Conservation (phyloP, 1,284 basidiomycete genomes). For the Tilletiaria anomala region DNA sequence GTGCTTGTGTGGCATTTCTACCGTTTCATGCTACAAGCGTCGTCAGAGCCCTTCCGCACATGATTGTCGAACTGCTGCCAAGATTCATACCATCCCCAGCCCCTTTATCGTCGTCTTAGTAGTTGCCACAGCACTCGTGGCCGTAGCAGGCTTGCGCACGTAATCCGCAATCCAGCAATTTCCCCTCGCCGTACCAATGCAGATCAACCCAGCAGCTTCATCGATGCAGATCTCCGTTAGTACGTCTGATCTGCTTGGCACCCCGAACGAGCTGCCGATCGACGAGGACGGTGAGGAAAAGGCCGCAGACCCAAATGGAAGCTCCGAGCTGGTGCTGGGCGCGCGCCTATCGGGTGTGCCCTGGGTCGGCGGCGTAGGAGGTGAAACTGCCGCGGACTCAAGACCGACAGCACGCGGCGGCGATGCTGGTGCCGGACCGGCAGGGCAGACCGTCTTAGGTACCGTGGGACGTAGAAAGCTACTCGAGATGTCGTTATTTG, state of each 20-base stretch:
- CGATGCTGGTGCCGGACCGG: not conserved
- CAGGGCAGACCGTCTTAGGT: not conserved
- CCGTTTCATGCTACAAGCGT: too few species aligned
- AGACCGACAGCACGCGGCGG: not conserved
- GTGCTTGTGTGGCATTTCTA: too few species aligned
- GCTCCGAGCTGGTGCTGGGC: not conserved
- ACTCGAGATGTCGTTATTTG: not conserved
- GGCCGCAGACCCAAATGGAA: not conserved
- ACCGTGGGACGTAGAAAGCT: not conserved
- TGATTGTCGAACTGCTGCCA: too few species aligned
- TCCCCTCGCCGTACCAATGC: not conserved
- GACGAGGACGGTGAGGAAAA: not conserved
- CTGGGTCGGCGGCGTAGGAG: not conserved
- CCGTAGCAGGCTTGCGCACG: too few species aligned
- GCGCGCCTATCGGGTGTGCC: not conserved
- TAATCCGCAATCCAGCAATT: not conserved
- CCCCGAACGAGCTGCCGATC: not conserved
- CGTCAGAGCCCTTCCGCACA: too few species aligned
- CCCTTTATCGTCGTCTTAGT: too few species aligned
- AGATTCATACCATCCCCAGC: too few species aligned
- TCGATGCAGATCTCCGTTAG: not conserved
- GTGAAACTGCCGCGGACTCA: not conserved
- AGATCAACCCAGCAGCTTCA: not conserved
- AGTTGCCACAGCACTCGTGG: too few species aligned
- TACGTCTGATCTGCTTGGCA: not conserved